Base-by-base conservation (phyloP, 176 grass and related monocot genomes). In the Musa beccarii region DNA sequence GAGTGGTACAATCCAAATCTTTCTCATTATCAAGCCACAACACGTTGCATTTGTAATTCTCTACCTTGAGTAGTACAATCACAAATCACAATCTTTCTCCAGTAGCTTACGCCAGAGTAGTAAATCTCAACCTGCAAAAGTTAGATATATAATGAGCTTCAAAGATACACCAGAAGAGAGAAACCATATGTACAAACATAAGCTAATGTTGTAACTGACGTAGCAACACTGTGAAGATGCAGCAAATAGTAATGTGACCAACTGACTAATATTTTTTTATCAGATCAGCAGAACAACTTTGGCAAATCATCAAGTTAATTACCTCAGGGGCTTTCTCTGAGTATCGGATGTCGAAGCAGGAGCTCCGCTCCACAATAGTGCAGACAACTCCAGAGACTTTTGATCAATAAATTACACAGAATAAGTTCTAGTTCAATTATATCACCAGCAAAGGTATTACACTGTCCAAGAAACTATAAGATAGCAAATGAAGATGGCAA, bases 321-420 rank as follows among this genome's bases (percentile, higher is more conserved):
- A 92, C 93, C 83, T 92, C 34, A 96, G 81, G 17, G 76, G 79
- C 68, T 82, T 96, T 73, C 93, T 78, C 69, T 88, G 87, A 29
- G 83, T 77, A 75, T 79, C 86, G 26, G 83, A 75, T 54, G 76
- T 59, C 66, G 79, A 74, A 10, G 57, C 63, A 51, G 73, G 79
- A 66, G 67, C 63, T 54, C 72, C 54, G 19, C 57, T 24, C 72
- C 86, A 70, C 50, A 64, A 78, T n/a, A 81, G 83, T 49, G 80
- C 80, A 65, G 79, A 66, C 59, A 96, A 83, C 81, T 96, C 92
- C 59, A 80, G 68, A 59, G 80, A 49, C 89, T 96, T 75, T 76
- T 80, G 53, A 7, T 68, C 72, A 75, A 75, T 77, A 86, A 75
- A 72, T 64, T 2, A 0, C 34, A 84, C 49, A 53, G 29, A 74